phyloP scores from a whole-genome alignment of 805 yeast genomes.

The Candida alai region DNA sequence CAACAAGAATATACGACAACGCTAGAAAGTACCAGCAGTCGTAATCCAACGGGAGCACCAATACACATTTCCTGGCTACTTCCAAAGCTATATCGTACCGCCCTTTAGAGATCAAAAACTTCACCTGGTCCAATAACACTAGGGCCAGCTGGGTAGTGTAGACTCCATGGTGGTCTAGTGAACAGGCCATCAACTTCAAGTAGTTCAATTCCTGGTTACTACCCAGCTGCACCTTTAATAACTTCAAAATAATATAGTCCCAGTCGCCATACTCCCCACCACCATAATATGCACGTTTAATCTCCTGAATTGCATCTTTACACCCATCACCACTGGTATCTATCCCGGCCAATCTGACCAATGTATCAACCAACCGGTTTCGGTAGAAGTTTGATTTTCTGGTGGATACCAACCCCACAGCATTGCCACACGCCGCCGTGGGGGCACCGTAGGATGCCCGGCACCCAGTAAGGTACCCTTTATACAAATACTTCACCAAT shows the following conservation, averaged over 20 bases:
- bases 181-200: conserved; percentile 15
- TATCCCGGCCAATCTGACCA: conserved; percentile 40
- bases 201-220: conserved; percentile 20
- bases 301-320: conserved; percentile 32
- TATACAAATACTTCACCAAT: conserved; percentile 43
- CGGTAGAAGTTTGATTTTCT: conserved; percentile 36
- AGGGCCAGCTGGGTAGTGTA: conserved; percentile 50
- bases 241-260: conserved; percentile 21
- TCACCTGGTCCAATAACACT: conserved; percentile 58
- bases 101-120: conserved; percentile 53
- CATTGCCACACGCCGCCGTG: conserved; percentile 22
- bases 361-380: conserved; percentile 52
- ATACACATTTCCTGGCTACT: conserved; percentile 57
- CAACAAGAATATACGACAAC: conserved; percentile 52
- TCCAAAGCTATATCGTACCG: conserved; percentile 53
- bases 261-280: conserved; percentile 17
- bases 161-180: conserved; percentile 11
- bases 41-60: conserved; percentile 73
- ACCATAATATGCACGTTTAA: conserved; percentile 15
- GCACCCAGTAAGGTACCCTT: conserved; percentile 45
- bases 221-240: conserved; percentile 19
- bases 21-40: conserved; percentile 67
- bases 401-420: conserved; percentile 11
- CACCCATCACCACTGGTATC: conserved; percentile 29
- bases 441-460: conserved; percentile 26